Conservation (phyloP, 2,329 filamentous ascomycete genomes). For the Penicillium paneum region DNA sequence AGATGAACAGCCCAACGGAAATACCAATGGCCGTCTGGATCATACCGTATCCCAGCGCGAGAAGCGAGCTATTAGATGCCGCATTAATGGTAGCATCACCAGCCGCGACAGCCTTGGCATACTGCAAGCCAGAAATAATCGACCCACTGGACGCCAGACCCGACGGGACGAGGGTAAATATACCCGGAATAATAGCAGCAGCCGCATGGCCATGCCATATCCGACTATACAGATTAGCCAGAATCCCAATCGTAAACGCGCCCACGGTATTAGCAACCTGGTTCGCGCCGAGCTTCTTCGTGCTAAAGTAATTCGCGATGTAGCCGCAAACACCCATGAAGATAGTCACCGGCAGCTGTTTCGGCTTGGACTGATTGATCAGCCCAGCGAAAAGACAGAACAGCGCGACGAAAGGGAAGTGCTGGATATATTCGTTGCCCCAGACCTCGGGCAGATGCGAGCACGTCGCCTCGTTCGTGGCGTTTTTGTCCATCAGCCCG, state of each 20-base stretch:
- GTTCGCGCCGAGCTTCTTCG: conserved; percentile 63
- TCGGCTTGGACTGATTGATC: conserved; percentile 76
- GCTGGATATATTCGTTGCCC: conserved; percentile 46
- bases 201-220: conserved; percentile 72
- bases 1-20: conserved; percentile 46
- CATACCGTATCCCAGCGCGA: conserved; percentile 44
- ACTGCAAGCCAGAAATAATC: conserved; percentile 53
- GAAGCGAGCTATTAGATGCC: conserved; percentile 19
- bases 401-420: conserved; percentile 68
- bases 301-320: conserved; percentile 39
- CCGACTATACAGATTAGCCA: conserved; percentile 74
- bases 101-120: conserved; percentile 51
- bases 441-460: conserved; percentile 41
- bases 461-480: conserved; percentile 49
- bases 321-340: conserved; percentile 70
- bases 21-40: conserved; percentile 47
- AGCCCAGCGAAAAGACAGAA: conserved; percentile 72
- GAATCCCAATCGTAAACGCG: conserved; percentile 69
- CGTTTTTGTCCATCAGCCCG: conserved; percentile 55
- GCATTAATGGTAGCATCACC: conserved; percentile 3
- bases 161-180: conserved; percentile 66
- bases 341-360: conserved; percentile 71
- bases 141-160: conserved; percentile 56
- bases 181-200: conserved; percentile 78
- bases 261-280: conserved; percentile 75